Base-by-base conservation (phyloP, 495 filamentous ascomycete species). In the Penicillium arizonense region DNA sequence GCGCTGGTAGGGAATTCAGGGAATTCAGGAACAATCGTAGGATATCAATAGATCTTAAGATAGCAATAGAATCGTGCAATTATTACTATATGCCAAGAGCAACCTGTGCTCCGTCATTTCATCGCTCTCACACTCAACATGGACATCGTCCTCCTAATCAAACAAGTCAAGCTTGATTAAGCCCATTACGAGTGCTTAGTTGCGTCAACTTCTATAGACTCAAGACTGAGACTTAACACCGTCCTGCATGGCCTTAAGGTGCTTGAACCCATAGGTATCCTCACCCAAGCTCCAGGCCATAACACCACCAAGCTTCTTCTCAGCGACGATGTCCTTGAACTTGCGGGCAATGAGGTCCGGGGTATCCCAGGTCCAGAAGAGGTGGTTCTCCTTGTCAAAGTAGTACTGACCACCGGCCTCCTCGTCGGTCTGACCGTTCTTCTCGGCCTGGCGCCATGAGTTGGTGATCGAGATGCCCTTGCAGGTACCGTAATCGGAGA, bases 321-420 rank as follows among this genome's bases (percentile, higher is more conserved):
- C 71, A 13, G 76, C 67, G 23, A 90, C 72, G 38, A 90, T 81
- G 0, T 77, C 63, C 21, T 71, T 74, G 54, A 88, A 85, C 72
- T 90, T 91, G 52, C 77, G 75, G 34, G 62, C 59, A 39, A 91
- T 83, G 14, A 82, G 68, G 10, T 75, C 74, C 2, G 83, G 75
- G 0, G 84, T 88, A 59, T 91, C 87, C 78, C 87, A 90, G 4
- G 82, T 85, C 87, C 88, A 90, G 79, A 85, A 90, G 30, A 88
- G 60, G 49, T 79, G 72, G 28, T 77, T 73, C 3, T 77, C 58
- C 3, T 55, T 55, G 55, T 90, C 88, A 73, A 79, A 87, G 64
- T 84, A 89, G 57, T 86, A 89, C 59, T 86, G 80, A 0, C 86
- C 87, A 23, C 87, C 87, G 10, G 71, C 68, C 34, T 77, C 55